Conservation (phyloP, 805 yeast genomes). For the Starmerella floris region DNA sequence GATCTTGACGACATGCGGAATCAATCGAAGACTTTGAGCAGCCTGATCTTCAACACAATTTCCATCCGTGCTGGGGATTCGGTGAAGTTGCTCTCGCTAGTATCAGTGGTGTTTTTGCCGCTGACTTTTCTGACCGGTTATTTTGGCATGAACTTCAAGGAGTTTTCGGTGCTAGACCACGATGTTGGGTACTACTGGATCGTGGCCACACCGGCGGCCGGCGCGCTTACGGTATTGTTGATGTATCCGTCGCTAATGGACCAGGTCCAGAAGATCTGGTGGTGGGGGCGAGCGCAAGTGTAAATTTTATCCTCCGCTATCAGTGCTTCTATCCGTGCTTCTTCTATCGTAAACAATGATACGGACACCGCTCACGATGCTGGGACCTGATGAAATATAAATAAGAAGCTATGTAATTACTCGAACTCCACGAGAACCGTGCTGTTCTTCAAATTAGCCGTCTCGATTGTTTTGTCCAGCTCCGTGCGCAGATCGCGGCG, state of each 20-base stretch:
- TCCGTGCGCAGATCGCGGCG: conserved; percentile 43
- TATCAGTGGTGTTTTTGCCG: conserved; percentile 47
- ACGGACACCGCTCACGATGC: no score
- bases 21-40: conserved; percentile 39
- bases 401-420: no score
- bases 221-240: conserved; percentile 22
- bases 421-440: conserved; percentile 54
- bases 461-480: conserved; percentile 47
- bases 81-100: conserved; percentile 41
- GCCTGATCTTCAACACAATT: conserved; percentile 44
- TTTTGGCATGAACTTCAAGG: conserved; percentile 43
- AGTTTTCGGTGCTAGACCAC: conserved; percentile 31
- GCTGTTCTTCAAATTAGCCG: conserved; percentile 72
- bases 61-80: conserved; percentile 43
- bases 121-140: conserved; percentile 49
- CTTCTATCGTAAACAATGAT: neutral
- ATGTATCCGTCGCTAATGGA: conserved; percentile 19
- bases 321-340: neutral
- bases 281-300: conserved; percentile 19
- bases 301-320: no score
- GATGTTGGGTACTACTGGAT: conserved; percentile 38
- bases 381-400: no score
- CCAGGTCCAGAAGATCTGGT: conserved; percentile 10
- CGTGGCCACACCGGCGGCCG: conserved; percentile 32
- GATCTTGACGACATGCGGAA: conserved; percentile 43